Conservation (phyloP, 345 rosid species). For the Passiflora organensis region DNA sequence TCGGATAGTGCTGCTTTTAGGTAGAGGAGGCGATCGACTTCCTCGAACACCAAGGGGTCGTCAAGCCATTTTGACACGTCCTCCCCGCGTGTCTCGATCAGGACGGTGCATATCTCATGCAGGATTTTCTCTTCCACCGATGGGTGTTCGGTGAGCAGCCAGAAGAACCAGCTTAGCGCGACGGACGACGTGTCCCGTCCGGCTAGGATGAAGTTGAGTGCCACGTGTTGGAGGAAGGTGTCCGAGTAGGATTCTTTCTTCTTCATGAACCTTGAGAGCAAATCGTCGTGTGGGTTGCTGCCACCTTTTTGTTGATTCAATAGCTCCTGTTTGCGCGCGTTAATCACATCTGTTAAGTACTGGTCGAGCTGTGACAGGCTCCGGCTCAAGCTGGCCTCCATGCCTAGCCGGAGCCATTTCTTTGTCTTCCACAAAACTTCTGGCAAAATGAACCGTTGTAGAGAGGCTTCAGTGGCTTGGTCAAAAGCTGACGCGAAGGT, state of each 20-base stretch:
- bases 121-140: conserved; percentile 64
- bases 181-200: conserved; percentile 98
- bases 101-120: conserved; percentile 51
- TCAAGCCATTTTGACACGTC: conserved; percentile 54
- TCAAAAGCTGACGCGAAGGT: conserved; percentile 77
- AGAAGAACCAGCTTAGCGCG: conserved; percentile 91
- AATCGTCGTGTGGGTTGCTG: conserved; percentile 60
- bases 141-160: conserved; percentile 61
- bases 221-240: conserved; percentile 73
- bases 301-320: conserved; percentile 40
- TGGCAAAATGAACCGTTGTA: conserved; percentile 85
- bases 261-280: conserved; percentile 84
- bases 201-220: conserved; percentile 89
- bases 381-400: conserved; percentile 77
- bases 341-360: conserved; percentile 64
- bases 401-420: conserved; percentile 70
- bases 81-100: conserved; percentile 63
- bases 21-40: conserved; percentile 62
- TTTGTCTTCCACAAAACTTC: conserved; percentile 76
- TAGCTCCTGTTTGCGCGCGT: conserved; percentile 64
- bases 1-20: conserved; percentile 87
- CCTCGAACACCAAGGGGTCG: conserved; percentile 70
- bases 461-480: conserved; percentile 83
- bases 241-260: conserved; percentile 82
- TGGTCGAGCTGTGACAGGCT: conserved; percentile 62